phyloP scores from a whole-genome alignment of 1,284 basidiomycete species.

The Marasmius sp. region DNA sequence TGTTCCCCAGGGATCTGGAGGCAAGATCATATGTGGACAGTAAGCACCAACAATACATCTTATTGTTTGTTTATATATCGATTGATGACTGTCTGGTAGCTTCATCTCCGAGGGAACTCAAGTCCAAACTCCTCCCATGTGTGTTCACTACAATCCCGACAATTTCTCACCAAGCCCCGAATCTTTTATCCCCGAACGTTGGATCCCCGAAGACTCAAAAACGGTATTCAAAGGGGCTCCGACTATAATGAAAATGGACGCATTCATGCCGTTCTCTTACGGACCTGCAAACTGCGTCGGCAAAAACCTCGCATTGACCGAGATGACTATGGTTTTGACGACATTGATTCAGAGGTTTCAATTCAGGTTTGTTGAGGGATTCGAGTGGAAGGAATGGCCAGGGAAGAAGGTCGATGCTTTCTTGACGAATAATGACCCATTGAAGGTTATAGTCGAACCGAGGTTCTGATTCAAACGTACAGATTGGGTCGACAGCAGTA shows the following conservation, averaged over 20 bases:
- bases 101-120: background rate
- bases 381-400: background rate
- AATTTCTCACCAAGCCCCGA: background rate
- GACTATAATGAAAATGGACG: conserved; percentile 2
- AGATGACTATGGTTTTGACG: conserved; percentile 1
- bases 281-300: conserved; percentile 28
- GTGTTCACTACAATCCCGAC: background rate
- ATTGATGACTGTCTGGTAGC: background rate
- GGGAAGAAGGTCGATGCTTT: conserved; percentile 4
- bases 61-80: background rate
- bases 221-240: background rate
- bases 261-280: conserved; percentile 25
- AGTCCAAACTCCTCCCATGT: background rate
- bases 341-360: background rate
- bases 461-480: background rate
- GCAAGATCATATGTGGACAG: conserved; percentile 27
- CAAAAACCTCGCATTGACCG: conserved; percentile 17
- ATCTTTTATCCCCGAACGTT: conserved; percentile 18
- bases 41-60: conserved; percentile 16
- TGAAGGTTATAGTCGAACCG: background rate
- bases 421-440: background rate
- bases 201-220: conserved; percentile 13
- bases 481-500: no score
- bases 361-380: conserved; percentile 3
- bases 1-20: conserved; percentile 22